Evolutionary conservation across 2,329 filamentous ascomycete genomes (phyloP), one percentile per base, ranked within the genome.

Genomic region (Fusarium falciforme): DNA sequence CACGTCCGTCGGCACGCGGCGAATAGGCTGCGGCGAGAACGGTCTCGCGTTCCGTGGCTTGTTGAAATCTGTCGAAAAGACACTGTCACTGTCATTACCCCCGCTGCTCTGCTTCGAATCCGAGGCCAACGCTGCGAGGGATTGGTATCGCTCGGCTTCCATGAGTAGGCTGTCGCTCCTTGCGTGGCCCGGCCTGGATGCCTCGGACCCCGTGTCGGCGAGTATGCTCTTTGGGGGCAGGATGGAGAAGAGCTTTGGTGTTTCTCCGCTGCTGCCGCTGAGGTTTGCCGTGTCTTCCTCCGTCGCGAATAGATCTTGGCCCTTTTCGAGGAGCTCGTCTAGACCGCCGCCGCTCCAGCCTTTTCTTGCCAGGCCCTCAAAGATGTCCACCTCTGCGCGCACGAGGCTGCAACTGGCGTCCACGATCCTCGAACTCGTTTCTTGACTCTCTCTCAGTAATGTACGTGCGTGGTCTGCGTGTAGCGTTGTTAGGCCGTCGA

Each of bases 321-420:
- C 91, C 77, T 88, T 89, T 68, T 93, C 91, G 4, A 93, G 83
- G 5, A 93, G 81, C 36, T 92, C 91, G 68, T 93, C 91, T 31
- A 93, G 82, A 0, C 91, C 91, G 33, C 91, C 91, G 40, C 91
- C 91, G 22, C 84, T 88, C 91, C 91, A 93, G 9, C 91, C 91
- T 77, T 93, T 93, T 68, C 90, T 84, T 22, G 91, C 91, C 27
- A 93, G 82, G 27, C 88, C 85, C 83, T 93, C 91, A 67, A 92
- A 92, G 31, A 93, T 93, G 80, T 93, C 91, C 22, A 93, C 89
- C 82, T 93, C 91, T 64, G 91, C 91, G 20, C 91, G 85, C 14
- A 92, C 91, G 12, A 93, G 85, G 70, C 89, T 90, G 77, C 90
- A 92, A 76, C 89, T 89, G 20, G 90, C 89, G 66, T 93, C 91